Evolutionary conservation across 2,329 filamentous ascomycete genomes (phyloP).

Genomic region (Trichoderma atrobrunneum): DNA sequence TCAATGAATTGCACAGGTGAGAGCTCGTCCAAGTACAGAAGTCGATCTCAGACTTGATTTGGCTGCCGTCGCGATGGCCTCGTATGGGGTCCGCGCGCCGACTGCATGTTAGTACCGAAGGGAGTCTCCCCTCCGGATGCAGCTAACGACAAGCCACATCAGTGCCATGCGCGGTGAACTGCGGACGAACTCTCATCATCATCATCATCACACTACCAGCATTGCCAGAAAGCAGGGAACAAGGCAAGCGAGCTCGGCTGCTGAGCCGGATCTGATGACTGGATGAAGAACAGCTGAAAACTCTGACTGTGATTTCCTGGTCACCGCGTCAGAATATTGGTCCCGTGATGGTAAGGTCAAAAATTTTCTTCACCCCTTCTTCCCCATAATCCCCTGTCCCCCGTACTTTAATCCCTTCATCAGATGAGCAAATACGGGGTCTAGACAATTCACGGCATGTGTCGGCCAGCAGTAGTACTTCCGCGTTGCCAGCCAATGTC

Average conservation of each 20-base stretch:
- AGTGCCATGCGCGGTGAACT: constrained; percentile 8
- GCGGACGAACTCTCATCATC: neutral
- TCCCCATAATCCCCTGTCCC: constrained; percentile 11
- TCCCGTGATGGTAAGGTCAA: constrained; percentile 9
- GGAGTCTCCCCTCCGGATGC: neutral
- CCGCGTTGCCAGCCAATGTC: neutral
- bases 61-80: neutral
- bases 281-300: neutral
- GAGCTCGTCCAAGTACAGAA: neutral
- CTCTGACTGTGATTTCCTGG: neutral
- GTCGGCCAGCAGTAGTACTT: neutral
- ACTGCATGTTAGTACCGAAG: neutral
- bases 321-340: constrained; percentile 7
- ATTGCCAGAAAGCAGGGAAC: neutral
- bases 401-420: constrained; percentile 15
- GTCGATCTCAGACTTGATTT: neutral
- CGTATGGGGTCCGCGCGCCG: neutral
- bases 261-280: constrained; percentile 16
- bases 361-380: constrained; percentile 1
- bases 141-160: constrained; percentile 17
- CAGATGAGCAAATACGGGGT: constrained; percentile 18
- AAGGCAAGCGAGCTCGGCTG: neutral
- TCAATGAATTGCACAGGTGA: neutral
- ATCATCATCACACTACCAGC: neutral
- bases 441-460: constrained; percentile 3